Evolutionary conservation across 2,329 filamentous ascomycete species (phyloP), one percentile per base, ranked within the genome.

Genomic region (Hymenoscyphus fructigenus): DNA sequence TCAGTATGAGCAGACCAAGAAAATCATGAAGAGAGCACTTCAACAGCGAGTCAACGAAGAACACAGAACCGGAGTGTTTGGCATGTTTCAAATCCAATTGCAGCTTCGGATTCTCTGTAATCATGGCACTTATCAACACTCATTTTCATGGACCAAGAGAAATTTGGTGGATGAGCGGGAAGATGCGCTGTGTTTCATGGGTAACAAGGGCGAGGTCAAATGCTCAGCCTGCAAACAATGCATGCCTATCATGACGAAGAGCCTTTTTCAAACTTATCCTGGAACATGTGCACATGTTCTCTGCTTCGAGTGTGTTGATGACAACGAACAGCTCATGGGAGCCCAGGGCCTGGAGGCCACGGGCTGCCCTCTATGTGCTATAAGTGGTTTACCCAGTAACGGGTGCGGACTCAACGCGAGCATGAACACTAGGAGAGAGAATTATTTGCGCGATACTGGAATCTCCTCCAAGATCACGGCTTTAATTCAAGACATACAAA

Each of bases 81-180:
- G 63, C 2, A 67, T 69, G 53, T 67, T 68, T 36, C 64, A 68
- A 50, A 50, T 66, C 2, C 61, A 67, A 36, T 36, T 70, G 10
- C 63, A 66, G 28, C 63, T 70, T 10, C 63, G 68, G 17, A 59
- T 59, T 6, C 26, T 68, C 5, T 67, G 68, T 57, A 70, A 70
- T 47, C 66, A 68, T 55, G 65, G 67, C 17, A 67, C 68, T 26
- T 50, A 50, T 50, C 44, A 50, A 20, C 44, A 50, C 4, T 26
- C n/a, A 14, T 50, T 50, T 20, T 50, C 44, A 26, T 50, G 44
- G 44, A 50, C 44, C 1, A 50, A 50, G 3, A 50, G 44, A 23
- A 50, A 50, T 50, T 26, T 50, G n/a, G 10, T 50, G 44, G 20
- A 50, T 50, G 44, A 50, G n/a, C 44, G 44, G 10, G 44, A 50